Evolutionary conservation across 2,329 filamentous ascomycete genomes (phyloP), one percentile per base, ranked within the genome.

Genomic region (Alternaria metachromatica): DNA sequence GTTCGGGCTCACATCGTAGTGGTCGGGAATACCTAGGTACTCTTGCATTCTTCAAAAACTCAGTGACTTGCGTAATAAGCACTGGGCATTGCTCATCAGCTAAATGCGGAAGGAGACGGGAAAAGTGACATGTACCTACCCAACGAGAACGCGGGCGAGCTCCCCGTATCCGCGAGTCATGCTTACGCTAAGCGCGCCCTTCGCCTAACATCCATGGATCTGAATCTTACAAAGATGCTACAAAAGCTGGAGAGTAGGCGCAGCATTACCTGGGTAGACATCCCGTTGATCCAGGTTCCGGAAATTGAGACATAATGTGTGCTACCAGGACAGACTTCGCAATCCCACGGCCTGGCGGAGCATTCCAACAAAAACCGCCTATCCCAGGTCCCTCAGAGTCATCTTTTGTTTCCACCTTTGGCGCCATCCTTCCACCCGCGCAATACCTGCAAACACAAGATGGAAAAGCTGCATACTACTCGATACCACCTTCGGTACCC

Each of bases 391-490:
- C 83, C 2, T 28, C 76, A 0, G 82, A 84, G 58, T 55, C 55
- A n/a, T 58, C 64, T 2, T 84, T 84, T 53, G 77, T 73, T 3
- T 26, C 62, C 4, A 64, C 72, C 0, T 84, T 84, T 48, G 82
- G 83, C 21, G 53, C 59, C 0, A 70, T 84, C 0, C 76, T 84
- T 0, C 83, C 83, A 0, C 61, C 71, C 1, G 82, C 79, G 5
- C 64, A 74, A 25, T 83, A 76, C 53, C 63, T 84, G 0, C 28
- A 65, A 3, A 80, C 77, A 0, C 8, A 50, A 5, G 65, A 64
- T 5, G 82, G 82, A 3, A 80, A 66, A 64, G 80, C 78, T 6
- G 82, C 81, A 6, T 84, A 82, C 69, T 84, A 84, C 55, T 68
- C 77, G 0, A 54, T 82, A 0, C 68, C 48, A 0, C 76, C 77